Evolutionary conservation across 306 rosid species (phyloP), one percentile per base, ranked within the genome.

Genomic region (apple (Malus domestica)): DNA sequence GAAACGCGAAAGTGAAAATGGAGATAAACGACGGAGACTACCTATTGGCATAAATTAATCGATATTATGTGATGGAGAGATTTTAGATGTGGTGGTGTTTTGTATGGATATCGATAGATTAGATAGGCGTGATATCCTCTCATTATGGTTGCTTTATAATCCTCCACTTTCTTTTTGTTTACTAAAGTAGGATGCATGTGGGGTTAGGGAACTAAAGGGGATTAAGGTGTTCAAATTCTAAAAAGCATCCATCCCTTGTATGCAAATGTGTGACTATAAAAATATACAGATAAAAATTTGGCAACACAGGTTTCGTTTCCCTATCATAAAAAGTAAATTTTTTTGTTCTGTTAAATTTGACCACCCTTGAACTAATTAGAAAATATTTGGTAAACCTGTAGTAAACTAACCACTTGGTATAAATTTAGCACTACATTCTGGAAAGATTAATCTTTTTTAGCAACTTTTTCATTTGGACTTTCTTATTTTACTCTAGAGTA

Each of bases 141-240:
- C 58, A 74, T 45, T 46, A 45, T 73, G 78, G 78, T 6, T 62
- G 61, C 70, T 62, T 62, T 74, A 63, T 64, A 42, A 18, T 73
- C 58, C 40, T 15, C 38, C 7, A 6, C 29, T 32, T 63, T 61
- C 15, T 59, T 64, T 10, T 55, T 69, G 42, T 65, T 65, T n/a
- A 32, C 46, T 5, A 67, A 73, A 55, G 78, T 9, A 25, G 68
- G 55, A 66, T 67, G 68, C 69, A 72, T 73, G 74, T 72, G 67
- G 77, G 82, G 54, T 25, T 45, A 22, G 55, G 71, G 58, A 19
- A 57, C 23, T 20, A 14, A 13, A 35, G 23, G 42, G 49, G 20
- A 19, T 14, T 18, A 19, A 42, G 32, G 27, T 22, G 32, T 40
- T 29, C 38, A 69, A 42, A 59, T 23, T 10, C 40, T 60, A 4